phyloP scores from a whole-genome alignment of 2,329 filamentous ascomycete species.

The Colletotrichum shisoi region DNA sequence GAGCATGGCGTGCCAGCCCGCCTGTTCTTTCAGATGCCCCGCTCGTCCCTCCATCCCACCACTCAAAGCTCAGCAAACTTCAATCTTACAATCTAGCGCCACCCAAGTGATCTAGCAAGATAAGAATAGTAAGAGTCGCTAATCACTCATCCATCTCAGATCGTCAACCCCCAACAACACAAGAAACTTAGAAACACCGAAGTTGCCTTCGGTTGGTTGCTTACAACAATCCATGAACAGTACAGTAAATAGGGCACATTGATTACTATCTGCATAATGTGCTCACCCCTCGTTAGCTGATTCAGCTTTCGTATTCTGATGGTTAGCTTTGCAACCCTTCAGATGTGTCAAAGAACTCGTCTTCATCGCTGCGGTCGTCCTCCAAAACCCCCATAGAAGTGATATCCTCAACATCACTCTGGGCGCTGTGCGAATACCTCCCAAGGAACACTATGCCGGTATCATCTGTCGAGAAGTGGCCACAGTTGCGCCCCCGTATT shows the following conservation, averaged over 20 bases:
- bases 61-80: slow-evolving; percentile 22
- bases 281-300: neutral
- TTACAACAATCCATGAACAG: no score
- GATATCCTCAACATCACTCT: neutral
- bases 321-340: neutral
- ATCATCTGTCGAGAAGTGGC: neutral
- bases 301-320: neutral
- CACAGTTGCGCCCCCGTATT: slow-evolving; percentile 7
- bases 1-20: slow-evolving; percentile 14
- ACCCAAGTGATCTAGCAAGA: slow-evolving; percentile 12
- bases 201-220: neutral
- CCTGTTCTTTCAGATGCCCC: neutral
- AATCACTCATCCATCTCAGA: slow-evolving; percentile 18
- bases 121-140: slow-evolving; percentile 27
- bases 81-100: slow-evolving; percentile 14
- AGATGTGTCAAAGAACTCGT: neutral
- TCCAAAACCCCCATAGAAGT: neutral
- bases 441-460: neutral
- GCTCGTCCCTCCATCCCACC: neutral
- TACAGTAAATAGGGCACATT: no score
- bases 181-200: neutral
- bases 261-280: neutral
- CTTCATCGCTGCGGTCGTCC: neutral
- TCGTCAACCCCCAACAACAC: neutral
- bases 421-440: neutral